A percentile compares a stretch with the other conserved stretches of the same genome.
phyloP scores from a whole-genome alignment of 2,329 filamentous ascomycete species.

The Microsporum canis region DNA sequence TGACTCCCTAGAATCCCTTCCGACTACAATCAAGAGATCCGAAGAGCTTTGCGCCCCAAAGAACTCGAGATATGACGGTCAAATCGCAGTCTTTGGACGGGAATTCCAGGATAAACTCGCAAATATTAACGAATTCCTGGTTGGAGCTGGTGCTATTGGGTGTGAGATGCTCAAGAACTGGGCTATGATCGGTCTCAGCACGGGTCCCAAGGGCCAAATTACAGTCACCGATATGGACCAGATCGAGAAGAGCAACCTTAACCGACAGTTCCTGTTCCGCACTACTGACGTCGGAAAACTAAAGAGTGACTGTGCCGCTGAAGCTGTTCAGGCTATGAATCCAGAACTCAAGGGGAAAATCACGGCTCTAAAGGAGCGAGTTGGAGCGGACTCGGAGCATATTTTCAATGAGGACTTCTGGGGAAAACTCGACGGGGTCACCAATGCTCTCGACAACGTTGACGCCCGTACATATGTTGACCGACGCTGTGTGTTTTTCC shows the following conservation, averaged over 20 bases:
- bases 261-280: slow-evolving; percentile 92
- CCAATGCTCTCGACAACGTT: slow-evolving; percentile 94
- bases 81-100: slow-evolving; percentile 89
- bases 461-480: slow-evolving; percentile 96
- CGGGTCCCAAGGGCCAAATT: slow-evolving; percentile 78
- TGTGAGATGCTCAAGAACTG: slow-evolving; percentile 99
- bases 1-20: slow-evolving; percentile 92
- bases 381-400: slow-evolving; percentile 82
- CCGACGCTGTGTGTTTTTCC: slow-evolving; percentile 93
- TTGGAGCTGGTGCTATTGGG: slow-evolving; percentile 91
- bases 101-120: slow-evolving; percentile 90
- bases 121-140: slow-evolving; percentile 84
- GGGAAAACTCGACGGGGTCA: slow-evolving; percentile 76
- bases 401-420: slow-evolving; percentile 94
- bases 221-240: slow-evolving; percentile 95
- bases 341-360: slow-evolving; percentile 83
- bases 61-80: slow-evolving; percentile 83
- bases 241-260: slow-evolving; percentile 97
- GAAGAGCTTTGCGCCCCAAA: slow-evolving; percentile 80
- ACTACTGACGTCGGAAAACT: slow-evolving; percentile 85
- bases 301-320: slow-evolving; percentile 90
- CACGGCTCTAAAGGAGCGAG: slow-evolving; percentile 71
- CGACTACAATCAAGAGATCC: slow-evolving; percentile 59
- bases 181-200: slow-evolving; percentile 94
- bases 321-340: slow-evolving; percentile 90